A percentile compares a stretch with the other conserved stretches of the same genome.
These are phyloP conservation scores for Ustilago shanxiensis DNA, from an alignment of 1,284 basidiomycete species.

Conservation along the genomic window DNA sequence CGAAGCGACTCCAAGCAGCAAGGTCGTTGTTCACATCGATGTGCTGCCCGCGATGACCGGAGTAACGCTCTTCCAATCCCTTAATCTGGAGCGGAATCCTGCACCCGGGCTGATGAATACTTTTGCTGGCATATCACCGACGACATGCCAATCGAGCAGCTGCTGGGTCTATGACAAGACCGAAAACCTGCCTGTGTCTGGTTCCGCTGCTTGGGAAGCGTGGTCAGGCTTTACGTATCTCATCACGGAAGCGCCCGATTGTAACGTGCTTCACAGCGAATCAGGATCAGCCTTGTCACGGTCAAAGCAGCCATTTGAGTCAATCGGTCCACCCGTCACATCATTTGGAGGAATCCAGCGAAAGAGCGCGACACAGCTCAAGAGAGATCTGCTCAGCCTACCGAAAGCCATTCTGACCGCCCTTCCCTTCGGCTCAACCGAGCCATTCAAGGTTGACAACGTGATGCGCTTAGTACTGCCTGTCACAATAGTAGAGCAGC, in stretches of 20 bases:
- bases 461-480: conserved; percentile 22
- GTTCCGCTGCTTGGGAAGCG: conserved; percentile 13
- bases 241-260: conserved; percentile 39
- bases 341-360: conserved; percentile 30
- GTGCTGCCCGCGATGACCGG: conserved; percentile 90
- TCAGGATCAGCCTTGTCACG: conserved; percentile 10
- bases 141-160: not conserved
- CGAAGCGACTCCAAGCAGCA: not conserved
- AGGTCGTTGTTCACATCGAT: conserved; percentile 75
- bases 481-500: conserved; percentile 27
- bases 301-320: conserved; percentile 37
- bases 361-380: conserved; percentile 21
- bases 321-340: conserved; percentile 15
- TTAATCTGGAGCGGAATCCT: conserved; percentile 70
- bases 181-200: conserved; percentile 41
- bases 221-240: conserved; percentile 50
- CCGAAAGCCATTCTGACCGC: not conserved
- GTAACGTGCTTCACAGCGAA: conserved; percentile 18
- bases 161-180: conserved; percentile 65
- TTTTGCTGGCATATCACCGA: conserved; percentile 8
- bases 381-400: conserved; percentile 13
- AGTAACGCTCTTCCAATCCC: conserved; percentile 86
- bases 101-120: conserved; percentile 7
- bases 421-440: not conserved
- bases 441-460: not conserved